Base-by-base conservation (phyloP, 2,329 filamentous ascomycete genomes). In the Didymellaceae sp. region DNA sequence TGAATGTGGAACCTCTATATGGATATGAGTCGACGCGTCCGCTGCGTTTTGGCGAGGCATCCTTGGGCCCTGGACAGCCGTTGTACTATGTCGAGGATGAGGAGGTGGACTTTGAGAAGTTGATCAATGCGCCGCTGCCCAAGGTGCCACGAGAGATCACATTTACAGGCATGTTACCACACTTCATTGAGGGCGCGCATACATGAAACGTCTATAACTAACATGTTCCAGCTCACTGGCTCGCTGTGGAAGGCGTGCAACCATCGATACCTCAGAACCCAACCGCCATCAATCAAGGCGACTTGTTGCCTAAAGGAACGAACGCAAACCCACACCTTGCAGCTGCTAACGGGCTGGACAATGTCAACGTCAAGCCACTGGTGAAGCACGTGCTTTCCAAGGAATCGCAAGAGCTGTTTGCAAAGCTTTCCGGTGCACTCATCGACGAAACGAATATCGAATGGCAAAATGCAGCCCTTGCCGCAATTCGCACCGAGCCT, bases 71-170 rank as follows among this genome's bases (percentile, higher is more conserved):
- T 11, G 92, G 93, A 8, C 94, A 99, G 75, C 91, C 93, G 44
- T 78, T 99, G 17, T 99, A 93, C 75, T 99, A 99, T 72, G 89
- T 99, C 28, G 94, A 99, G 69, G 94, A 99, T 71, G 94, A 99
- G 70, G 94, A 99, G 78, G 88, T 97, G 45, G 94, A 99, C 74
- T 97, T 99, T 70, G 94, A 99, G 78, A 97, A 97, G 79, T 80
- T 99, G 61, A 97, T 99, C 72, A 99, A 99, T 76, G 91, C 91
- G 58, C 90, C 94, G 4, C 76, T 99, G 60, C 94, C 94, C 20
- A 97, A 95, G 74, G 92, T 99, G 22, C 94, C 94, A 25, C 83
- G 93, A 40, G 94, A 99, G 73, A 88, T 94, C 65, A 90, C 86
- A 54, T 93, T 97, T 69, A 97, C 93, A 31, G 89, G 91, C 93